Conservation (phyloP, 2,329 filamentous ascomycete genomes). For the Xylaria sp. region DNA sequence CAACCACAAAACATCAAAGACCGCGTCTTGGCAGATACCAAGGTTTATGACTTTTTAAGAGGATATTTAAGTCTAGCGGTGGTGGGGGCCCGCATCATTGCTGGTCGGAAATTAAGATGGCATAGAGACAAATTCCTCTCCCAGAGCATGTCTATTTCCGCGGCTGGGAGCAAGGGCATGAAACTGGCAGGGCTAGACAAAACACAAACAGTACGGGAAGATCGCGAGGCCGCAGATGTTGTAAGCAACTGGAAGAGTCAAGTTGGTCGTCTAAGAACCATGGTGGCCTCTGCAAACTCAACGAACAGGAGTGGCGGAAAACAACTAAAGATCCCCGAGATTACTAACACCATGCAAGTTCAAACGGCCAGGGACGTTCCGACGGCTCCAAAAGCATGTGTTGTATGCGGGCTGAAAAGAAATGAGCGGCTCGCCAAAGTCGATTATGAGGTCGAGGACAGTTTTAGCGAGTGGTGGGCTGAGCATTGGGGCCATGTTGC, state of each 20-base stretch:
- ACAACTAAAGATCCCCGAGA: constrained; percentile 67
- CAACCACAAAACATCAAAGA: constrained; percentile 64
- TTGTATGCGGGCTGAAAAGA: constrained; percentile 85
- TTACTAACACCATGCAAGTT: constrained; percentile 71
- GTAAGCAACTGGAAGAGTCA: constrained; percentile 76
- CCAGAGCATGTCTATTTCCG: constrained; percentile 87
- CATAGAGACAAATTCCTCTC: constrained; percentile 84
- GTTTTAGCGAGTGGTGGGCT: constrained; percentile 96
- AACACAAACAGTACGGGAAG: constrained; percentile 79
- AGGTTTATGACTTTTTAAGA: constrained; percentile 66
- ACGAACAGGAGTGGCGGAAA: constrained; percentile 41
- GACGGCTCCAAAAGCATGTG: constrained; percentile 75
- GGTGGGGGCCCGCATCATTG: constrained; percentile 80
- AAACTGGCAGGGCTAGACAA: constrained; percentile 88
- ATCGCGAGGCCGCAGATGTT: constrained; percentile 82
- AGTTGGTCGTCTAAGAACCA: constrained; percentile 74
- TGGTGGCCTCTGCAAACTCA: constrained; percentile 69
- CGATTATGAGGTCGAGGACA: constrained; percentile 80
- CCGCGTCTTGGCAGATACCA: constrained; percentile 66
- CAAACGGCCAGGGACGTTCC: constrained; percentile 74
- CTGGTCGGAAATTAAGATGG: constrained; percentile 86
- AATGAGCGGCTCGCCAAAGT: constrained; percentile 81
- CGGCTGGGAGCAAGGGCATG: constrained; percentile 81
- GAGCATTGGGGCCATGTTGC: constrained; percentile 84
- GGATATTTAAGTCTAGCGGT: constrained; percentile 67